Conservation (phyloP, 208 protist genomes). For the Novymonas esmeraldas region DNA sequence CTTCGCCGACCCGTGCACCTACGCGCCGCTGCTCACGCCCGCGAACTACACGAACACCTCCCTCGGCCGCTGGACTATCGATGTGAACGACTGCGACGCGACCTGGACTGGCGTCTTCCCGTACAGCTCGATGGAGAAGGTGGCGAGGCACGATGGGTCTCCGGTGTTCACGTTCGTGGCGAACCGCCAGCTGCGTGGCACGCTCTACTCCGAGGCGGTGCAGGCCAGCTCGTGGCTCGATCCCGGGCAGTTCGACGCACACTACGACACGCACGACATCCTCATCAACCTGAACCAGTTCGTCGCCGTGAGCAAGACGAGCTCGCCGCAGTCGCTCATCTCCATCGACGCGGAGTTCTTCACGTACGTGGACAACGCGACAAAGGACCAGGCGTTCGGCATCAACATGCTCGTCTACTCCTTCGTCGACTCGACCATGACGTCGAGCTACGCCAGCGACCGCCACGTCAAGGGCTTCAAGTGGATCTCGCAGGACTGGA, state of each 20-base stretch:
- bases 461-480: slow-evolving; percentile 81
- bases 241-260: slow-evolving; percentile 48
- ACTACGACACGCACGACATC: slow-evolving; percentile 58
- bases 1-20: slow-evolving; percentile 72
- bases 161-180: slow-evolving; percentile 61
- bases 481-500: slow-evolving; percentile 72
- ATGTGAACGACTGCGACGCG: slow-evolving; percentile 79
- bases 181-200: slow-evolving; percentile 53
- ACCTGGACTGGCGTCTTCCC: slow-evolving; percentile 83
- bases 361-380: slow-evolving; percentile 48
- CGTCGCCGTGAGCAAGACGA: slow-evolving; percentile 46
- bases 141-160: slow-evolving; percentile 43
- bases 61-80: slow-evolving; percentile 59
- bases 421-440: slow-evolving; percentile 55
- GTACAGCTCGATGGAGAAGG: slow-evolving; percentile 41
- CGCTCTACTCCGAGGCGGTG: slow-evolving; percentile 75
- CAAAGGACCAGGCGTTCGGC: slow-evolving; percentile 71
- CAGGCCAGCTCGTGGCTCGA: slow-evolving; percentile 67
- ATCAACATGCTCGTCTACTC: slow-evolving; percentile 84
- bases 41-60: slow-evolving; percentile 36
- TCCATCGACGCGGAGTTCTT: slow-evolving; percentile 82
- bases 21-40: slow-evolving; percentile 82
- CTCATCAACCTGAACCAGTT: slow-evolving; percentile 67
- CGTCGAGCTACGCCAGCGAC: slow-evolving; percentile 63
- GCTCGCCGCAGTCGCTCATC: slow-evolving; percentile 32